Conservation (phyloP, 2,329 filamentous ascomycete genomes). For the Thelonectria rubi region DNA sequence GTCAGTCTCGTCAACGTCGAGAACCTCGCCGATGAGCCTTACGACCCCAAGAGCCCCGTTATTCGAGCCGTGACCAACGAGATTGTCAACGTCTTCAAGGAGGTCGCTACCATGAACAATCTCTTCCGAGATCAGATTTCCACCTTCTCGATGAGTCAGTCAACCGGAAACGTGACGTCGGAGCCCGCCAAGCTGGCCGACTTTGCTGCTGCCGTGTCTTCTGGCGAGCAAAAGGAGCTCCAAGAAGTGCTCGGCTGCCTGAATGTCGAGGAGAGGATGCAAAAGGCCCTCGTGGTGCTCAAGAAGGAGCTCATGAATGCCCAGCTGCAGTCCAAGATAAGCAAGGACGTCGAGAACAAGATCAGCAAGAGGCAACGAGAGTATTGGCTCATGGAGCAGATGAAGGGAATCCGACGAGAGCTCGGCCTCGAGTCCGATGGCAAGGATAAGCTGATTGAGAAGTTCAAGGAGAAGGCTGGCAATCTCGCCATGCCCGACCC, state of each 20-base stretch:
- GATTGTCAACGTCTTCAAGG: constrained; percentile 98
- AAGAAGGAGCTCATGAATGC: constrained; percentile 99
- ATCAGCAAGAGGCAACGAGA: constrained; percentile 97
- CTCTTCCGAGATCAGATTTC: constrained; percentile 97
- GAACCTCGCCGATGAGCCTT: constrained; percentile 87
- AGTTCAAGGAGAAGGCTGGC: constrained; percentile 93
- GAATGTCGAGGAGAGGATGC: constrained; percentile 90
- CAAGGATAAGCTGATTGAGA: constrained; percentile 97
- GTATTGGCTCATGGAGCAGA: constrained; percentile 99
- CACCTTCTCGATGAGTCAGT: constrained; percentile 95
- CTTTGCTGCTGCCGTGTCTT: constrained; percentile 96
- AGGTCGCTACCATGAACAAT: constrained; percentile 91
- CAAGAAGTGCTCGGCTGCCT: constrained; percentile 90
- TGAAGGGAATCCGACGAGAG: constrained; percentile 97
- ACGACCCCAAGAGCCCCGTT: constrained; percentile 87
- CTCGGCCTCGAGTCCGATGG: constrained; percentile 97
- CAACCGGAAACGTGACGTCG: constrained; percentile 91
- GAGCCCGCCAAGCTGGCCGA: constrained; percentile 96
- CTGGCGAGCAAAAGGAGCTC: constrained; percentile 88
- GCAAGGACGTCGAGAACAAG: constrained; percentile 96
- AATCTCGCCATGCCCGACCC: constrained; percentile 97
- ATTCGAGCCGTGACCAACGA: constrained; percentile 95
- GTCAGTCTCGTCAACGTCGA: constrained; percentile 97
- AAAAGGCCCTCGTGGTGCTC: constrained; percentile 88
- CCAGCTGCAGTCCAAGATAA: constrained; percentile 95